Percentiles rank a stretch among this genome's conserved stretches.
These are phyloP conservation scores for Neospermospora avenae DNA, from an alignment of 2,329 filamentous ascomycete species.

Conservation along the genomic window DNA sequence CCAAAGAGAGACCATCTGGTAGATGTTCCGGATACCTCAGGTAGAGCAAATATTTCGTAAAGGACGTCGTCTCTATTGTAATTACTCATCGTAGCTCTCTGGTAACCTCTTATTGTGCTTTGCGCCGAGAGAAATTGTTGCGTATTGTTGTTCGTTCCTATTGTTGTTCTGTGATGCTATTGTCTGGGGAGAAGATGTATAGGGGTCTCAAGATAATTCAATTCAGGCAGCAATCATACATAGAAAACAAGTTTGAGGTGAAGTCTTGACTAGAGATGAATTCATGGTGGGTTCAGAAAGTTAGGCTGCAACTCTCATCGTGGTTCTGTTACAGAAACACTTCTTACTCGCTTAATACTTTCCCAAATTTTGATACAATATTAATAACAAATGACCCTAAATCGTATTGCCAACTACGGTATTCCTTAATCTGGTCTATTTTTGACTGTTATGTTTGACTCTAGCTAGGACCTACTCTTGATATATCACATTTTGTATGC, in stretches of 20 bases:
- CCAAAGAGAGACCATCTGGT: too few relatives aligned
- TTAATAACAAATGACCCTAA: too few relatives aligned
- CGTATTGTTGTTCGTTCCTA: conserved; percentile 1
- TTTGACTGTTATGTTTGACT: too few relatives aligned
- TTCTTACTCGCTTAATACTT: neutral
- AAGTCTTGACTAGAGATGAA: neutral
- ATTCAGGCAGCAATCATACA: conserved; percentile 1
- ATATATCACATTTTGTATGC: too few relatives aligned
- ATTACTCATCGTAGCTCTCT: too few relatives aligned
- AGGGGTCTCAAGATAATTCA: neutral
- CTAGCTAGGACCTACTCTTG: too few relatives aligned
- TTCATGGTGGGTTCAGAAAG: neutral
- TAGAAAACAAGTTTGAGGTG: neutral
- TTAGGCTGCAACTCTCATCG: neutral
- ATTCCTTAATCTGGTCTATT: too few relatives aligned
- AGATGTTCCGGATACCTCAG: too few relatives aligned
- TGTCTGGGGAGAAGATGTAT: neutral
- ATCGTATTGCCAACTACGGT: too few relatives aligned
- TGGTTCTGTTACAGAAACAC: neutral
- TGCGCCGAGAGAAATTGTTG: neutral
- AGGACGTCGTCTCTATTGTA: too few relatives aligned
- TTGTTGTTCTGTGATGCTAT: conserved; percentile 1
- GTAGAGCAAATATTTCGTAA: too few relatives aligned
- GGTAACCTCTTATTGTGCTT: neutral
- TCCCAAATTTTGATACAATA: neutral